Base-by-base conservation (phyloP, 768 basidiomycete species). In the Rubroboletus satanas region DNA sequence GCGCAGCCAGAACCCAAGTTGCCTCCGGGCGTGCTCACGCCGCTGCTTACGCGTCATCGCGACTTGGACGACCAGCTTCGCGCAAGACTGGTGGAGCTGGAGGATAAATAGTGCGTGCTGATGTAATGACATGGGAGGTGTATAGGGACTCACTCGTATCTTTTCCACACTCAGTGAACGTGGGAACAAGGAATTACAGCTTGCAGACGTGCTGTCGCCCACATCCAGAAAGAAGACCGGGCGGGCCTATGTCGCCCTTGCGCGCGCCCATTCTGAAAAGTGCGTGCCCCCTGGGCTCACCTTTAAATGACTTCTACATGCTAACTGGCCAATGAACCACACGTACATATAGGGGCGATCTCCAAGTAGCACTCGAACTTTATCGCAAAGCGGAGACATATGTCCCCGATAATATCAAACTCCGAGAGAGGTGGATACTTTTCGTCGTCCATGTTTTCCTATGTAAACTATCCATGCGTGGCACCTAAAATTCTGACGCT, bases 341-440 rank as follows among this genome's bases (percentile, higher is more conserved):
- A 26, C 26, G 26, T 26, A 26, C 18, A 2, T 26, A 44, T 38
- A 91, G 89, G 75, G 87, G 87, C n/a, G 84, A 91, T 64, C 75
- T 91, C n/a, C 79, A 85, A 62, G 80, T 83, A 2, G 90, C 91
- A 3, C 77, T 93, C 37, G 87, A 90, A 51, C 79, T 93, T 15
- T 93, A 92, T 66, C 83, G 84, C 65, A 88, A 88, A 62, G 90
- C 90, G 18, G 85, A 87, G 68, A 77, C 78, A 6, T 92, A 91
- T 60, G 88, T 91, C 45, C 90, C 91, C n/a, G 87, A 90, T 54
- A 93, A 93, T 65, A 70, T 82, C 71, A 92, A 90, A 69, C 78
- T 93, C 46, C 83, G 85, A 80, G 88, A 89, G 78, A 88, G 91
- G 91, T 92, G 79, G 81, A 84, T 84, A 78, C 79, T 82, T 76